Percentiles rank a stretch among this genome's conserved stretches.
phyloP scores from a whole-genome alignment of 1,139 yeast species.

The Blastobotrys raffinosifermentans region DNA sequence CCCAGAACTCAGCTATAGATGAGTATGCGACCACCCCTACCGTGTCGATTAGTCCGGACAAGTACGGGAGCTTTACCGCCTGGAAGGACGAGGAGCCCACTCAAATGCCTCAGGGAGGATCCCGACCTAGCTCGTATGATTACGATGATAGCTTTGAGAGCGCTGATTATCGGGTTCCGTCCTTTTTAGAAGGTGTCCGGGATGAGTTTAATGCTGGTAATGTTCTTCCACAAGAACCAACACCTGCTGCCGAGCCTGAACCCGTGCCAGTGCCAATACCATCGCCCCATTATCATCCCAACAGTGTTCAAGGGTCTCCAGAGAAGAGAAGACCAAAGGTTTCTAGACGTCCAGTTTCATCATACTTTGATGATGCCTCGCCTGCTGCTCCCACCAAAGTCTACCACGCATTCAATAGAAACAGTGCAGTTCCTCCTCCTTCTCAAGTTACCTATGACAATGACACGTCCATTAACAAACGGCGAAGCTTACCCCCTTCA shows the following conservation, averaged over 20 bases:
- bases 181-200: conserved; percentile 11
- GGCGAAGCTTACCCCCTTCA: neutral
- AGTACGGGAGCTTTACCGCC: conserved; percentile 1
- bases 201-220: conserved; percentile 11
- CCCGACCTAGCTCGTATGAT: neutral
- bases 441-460: conserved; percentile 2
- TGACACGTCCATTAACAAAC: neutral
- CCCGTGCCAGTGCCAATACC: conserved; percentile 3
- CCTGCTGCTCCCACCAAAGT: no score
- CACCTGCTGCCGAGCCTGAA: conserved; percentile 4
- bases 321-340: no score
- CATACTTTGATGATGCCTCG: no score
- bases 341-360: no score
- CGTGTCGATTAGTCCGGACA: conserved; percentile 2
- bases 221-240: neutral
- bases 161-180: conserved; percentile 7
- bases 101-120: conserved; percentile 10
- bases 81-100: conserved; percentile 11
- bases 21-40: neutral
- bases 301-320: no score
- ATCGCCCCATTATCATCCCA: no score
- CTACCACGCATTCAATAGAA: no score
- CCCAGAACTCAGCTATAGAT: conserved; percentile 3
- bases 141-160: conserved; percentile 3
- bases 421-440: no score